Evolutionary conservation across 345 rosid genomes (phyloP), one percentile per base, ranked within the genome.

Genomic region (Passiflora organensis): DNA sequence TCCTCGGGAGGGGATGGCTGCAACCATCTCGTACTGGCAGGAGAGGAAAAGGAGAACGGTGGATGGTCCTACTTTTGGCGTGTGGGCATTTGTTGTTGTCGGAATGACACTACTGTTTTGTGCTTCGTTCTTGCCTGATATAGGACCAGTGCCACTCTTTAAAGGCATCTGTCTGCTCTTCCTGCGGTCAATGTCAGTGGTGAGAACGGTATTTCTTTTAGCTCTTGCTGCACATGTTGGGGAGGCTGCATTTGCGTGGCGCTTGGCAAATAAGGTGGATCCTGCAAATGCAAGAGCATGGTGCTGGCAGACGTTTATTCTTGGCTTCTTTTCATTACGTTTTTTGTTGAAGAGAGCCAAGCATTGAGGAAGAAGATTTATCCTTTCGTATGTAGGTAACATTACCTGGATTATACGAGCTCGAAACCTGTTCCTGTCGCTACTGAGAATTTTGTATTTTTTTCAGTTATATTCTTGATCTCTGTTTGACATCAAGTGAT

Each of bases 1-100:
- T 72, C 82, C 95, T 25, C 73, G 53, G 17, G 93, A 91, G 53
- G 96, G 95, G 42, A 82, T 91, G 93, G 90, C 93, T 54, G 86
- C 87, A 51, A 91, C 96, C 1, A 80, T 88, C 63, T 54, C 84
- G 12, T 84, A 81, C 74, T 88, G 84, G 85, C 80, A 86, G 45
- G 85, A 84, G 49, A 74, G 74, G 77, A 84, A 86, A 65, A 78
- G 60, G 66, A 84, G 77, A 74, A 65, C 73, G 25, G 28, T 88
- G 63, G 90, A 84, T 15, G 89, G 95, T 53, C 95, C 90, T 50
- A 77, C 80, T 20, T 51, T 88, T 60, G 76, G 64, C 34, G 52
- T 60, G 6, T 91, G 98, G 95, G 19, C 78, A 13, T 80, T 77
- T 58, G 45, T 6, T 48, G 47, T 66, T 53, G 25, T 74, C 6